Conservation (phyloP, 2,329 filamentous ascomycete genomes). For the Fusarium sp. region DNA sequence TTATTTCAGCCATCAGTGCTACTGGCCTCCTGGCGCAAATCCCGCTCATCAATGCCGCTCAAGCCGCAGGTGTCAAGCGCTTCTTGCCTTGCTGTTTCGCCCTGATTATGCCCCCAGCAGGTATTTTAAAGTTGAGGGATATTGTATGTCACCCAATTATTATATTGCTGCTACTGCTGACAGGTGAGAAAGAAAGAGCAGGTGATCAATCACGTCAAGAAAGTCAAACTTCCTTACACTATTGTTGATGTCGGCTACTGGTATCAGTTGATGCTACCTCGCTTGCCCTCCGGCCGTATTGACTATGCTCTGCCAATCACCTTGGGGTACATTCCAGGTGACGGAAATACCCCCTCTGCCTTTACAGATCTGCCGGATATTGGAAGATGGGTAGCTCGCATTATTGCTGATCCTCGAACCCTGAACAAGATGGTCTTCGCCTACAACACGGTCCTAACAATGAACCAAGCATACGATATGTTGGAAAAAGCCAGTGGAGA, state of each 20-base stretch:
- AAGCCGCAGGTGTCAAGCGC: background rate
- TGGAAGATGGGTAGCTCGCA: conserved; percentile 59
- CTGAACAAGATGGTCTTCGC: conserved; percentile 61
- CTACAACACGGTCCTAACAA: conserved; percentile 55
- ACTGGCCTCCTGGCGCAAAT: background rate
- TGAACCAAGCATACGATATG: conserved; percentile 56
- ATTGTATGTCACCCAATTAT: background rate
- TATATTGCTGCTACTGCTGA: background rate
- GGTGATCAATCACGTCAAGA: background rate
- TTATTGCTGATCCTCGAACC: conserved; percentile 61
- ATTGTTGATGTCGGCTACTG: conserved; percentile 68
- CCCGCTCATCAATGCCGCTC: background rate
- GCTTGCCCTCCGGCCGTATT: conserved; percentile 38
- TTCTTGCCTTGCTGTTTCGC: background rate
- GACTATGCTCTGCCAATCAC: conserved; percentile 43
- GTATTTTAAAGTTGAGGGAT: background rate
- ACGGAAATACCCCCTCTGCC: conserved; percentile 54
- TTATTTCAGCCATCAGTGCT: background rate
- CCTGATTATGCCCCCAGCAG: background rate
- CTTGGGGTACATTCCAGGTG: conserved; percentile 48
- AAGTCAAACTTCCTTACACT: background rate
- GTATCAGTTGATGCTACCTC: conserved; percentile 56
- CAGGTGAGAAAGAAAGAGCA: background rate
- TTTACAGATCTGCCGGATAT: conserved; percentile 61
- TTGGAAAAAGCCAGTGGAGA: conserved; percentile 60